phyloP scores from a whole-genome alignment of 768 basidiomycete genomes.

The Lactarius vividus region DNA sequence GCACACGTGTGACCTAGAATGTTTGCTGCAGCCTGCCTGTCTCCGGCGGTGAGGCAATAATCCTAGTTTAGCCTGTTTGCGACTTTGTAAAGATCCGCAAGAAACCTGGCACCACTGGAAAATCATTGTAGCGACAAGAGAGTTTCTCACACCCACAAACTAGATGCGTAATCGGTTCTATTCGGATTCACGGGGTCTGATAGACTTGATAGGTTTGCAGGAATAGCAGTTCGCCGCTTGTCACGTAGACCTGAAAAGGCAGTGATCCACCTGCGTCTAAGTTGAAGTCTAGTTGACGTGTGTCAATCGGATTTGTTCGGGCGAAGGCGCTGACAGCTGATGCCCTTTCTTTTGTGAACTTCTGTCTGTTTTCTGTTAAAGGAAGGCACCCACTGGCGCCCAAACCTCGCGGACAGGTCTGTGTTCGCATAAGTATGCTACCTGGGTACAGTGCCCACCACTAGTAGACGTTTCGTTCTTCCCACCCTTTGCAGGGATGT shows the following conservation, averaged over 20 bases:
- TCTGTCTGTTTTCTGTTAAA: neutral
- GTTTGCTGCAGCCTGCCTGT: neutral
- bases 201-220: neutral
- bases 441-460: neutral
- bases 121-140: neutral
- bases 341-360: neutral
- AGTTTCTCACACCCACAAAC: neutral
- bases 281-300: neutral
- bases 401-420: too few relatives aligned
- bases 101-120: neutral
- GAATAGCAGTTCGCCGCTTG: neutral
- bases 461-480: neutral
- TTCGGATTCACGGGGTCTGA: neutral
- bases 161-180: neutral
- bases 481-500: neutral
- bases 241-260: neutral
- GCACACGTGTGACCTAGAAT: neutral
- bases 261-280: neutral
- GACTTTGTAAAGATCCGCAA: neutral
- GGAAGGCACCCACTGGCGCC: neutral
- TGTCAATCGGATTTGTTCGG: slow-evolving; percentile 1
- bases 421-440: neutral
- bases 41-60: neutral
- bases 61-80: neutral
- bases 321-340: neutral